Evolutionary conservation across 805 yeast species (phyloP).

Genomic region (Lipomyces anomalus): DNA sequence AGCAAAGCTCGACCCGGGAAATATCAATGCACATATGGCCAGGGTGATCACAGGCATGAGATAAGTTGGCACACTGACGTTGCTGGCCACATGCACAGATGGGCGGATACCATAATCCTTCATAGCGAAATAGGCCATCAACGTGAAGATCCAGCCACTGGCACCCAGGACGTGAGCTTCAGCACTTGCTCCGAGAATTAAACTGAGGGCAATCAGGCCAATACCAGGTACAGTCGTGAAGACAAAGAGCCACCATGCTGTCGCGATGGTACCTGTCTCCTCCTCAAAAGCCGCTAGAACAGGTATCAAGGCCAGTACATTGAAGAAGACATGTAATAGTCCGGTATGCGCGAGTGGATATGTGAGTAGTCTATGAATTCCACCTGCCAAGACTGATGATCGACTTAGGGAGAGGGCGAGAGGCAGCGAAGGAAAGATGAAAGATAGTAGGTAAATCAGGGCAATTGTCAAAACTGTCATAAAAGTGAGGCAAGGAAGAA

Average conservation of each 20-base stretch:
- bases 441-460: no score
- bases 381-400: slow-evolving; percentile 9
- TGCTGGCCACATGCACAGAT: slow-evolving; percentile 13
- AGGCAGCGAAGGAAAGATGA: no score
- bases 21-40: slow-evolving; percentile 14
- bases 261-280: slow-evolving; percentile 23
- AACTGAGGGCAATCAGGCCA: not conserved
- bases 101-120: slow-evolving; percentile 16
- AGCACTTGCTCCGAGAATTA: slow-evolving; percentile 12
- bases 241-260: slow-evolving; percentile 19
- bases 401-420: slow-evolving; percentile 9
- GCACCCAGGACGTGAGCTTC: not conserved
- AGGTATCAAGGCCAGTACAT: slow-evolving; percentile 19
- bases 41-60: slow-evolving; percentile 18
- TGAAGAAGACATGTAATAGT: slow-evolving; percentile 18
- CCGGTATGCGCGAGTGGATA: slow-evolving; percentile 23
- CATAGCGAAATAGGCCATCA: slow-evolving; percentile 22
- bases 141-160: slow-evolving; percentile 22
- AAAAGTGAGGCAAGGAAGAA: no score
- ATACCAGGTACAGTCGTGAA: slow-evolving; percentile 5
- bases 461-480: no score
- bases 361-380: slow-evolving; percentile 19
- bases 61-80: slow-evolving; percentile 21
- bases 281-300: slow-evolving; percentile 23
- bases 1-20: slow-evolving; percentile 18